Percentiles rank a stretch among this genome's conserved stretches.
Conservation (phyloP, 1,284 basidiomycete species). For the Puccinia horiana region DNA sequence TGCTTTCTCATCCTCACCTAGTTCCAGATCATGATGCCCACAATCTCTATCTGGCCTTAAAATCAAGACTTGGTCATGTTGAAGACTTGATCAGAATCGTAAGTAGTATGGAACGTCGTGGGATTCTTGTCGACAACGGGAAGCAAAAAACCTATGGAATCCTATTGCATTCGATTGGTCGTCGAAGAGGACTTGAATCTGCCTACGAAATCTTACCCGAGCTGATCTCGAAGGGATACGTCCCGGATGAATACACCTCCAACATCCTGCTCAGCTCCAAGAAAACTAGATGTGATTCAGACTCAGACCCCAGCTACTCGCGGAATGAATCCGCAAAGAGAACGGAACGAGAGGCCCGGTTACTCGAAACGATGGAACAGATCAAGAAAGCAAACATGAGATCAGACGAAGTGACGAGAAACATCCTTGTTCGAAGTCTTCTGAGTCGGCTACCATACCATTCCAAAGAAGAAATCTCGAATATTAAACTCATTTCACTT, state of each 20-base stretch:
- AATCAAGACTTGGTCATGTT: slow-evolving; percentile 40
- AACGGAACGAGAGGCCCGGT: neutral
- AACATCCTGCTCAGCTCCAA: slow-evolving; percentile 45
- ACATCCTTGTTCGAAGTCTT: slow-evolving; percentile 32
- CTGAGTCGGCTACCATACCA: slow-evolving; percentile 29
- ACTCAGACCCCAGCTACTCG: neutral
- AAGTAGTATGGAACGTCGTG: slow-evolving; percentile 15
- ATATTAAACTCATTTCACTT: slow-evolving; percentile 15
- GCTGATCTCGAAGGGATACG: slow-evolving; percentile 23
- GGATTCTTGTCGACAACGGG: slow-evolving; percentile 14
- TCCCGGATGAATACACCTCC: slow-evolving; percentile 31
- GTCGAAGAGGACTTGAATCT: slow-evolving; percentile 23
- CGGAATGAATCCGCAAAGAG: neutral
- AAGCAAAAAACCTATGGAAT: slow-evolving; percentile 41
- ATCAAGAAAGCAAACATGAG: slow-evolving; percentile 31
- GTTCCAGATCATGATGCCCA: slow-evolving; percentile 39
- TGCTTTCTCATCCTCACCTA: slow-evolving; percentile 37
- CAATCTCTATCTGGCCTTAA: slow-evolving; percentile 37
- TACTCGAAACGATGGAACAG: slow-evolving; percentile 22
- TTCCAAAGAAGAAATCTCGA: slow-evolving; percentile 26
- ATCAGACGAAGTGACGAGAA: slow-evolving; percentile 44
- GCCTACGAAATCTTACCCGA: slow-evolving; percentile 22
- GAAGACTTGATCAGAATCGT: slow-evolving; percentile 22
- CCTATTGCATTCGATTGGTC: slow-evolving; percentile 33
- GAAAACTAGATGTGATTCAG: neutral